Evolutionary conservation across 257 asterid genomes (phyloP).

Genomic region (Ehretia macrophylla): DNA sequence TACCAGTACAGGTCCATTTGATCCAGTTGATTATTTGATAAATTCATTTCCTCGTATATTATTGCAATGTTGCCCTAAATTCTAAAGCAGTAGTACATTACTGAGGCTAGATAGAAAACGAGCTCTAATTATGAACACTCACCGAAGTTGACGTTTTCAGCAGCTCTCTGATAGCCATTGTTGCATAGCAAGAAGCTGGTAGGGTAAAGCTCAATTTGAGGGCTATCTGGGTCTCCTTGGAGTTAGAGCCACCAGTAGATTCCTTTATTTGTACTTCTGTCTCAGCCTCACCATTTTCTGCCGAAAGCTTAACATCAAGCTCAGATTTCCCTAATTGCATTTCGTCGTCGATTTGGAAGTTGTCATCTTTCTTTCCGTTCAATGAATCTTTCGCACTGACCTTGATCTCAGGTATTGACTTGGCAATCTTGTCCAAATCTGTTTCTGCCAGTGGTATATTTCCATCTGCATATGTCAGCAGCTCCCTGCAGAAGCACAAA

Average conservation of each 20-base stretch:
- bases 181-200: slow-evolving; percentile 93
- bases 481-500: slow-evolving; percentile 52
- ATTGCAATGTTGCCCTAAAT: no score
- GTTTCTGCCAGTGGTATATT: slow-evolving; percentile 74
- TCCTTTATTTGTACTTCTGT: slow-evolving; percentile 22
- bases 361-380: slow-evolving; percentile 25
- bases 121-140: slow-evolving; percentile 16
- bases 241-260: slow-evolving; percentile 26
- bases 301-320: slow-evolving; percentile 17
- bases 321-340: slow-evolving; percentile 22
- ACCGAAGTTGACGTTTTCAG: slow-evolving; percentile 93
- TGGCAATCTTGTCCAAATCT: slow-evolving; percentile 63
- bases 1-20: no score
- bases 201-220: slow-evolving; percentile 85
- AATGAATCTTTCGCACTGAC: slow-evolving; percentile 13
- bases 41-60: no score
- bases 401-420: slow-evolving; percentile 26
- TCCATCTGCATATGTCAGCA: slow-evolving; percentile 64
- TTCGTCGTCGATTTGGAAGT: slow-evolving; percentile 15
- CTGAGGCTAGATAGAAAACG: no score
- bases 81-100: no score
- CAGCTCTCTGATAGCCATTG: slow-evolving; percentile 98
- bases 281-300: slow-evolving; percentile 3
- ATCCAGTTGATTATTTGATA: no score
- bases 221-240: slow-evolving; percentile 52